These are phyloP conservation scores for Eucalyptus lansdowneana DNA, from an alignment of 345 rosid genomes.

Conservation along the genomic window DNA sequence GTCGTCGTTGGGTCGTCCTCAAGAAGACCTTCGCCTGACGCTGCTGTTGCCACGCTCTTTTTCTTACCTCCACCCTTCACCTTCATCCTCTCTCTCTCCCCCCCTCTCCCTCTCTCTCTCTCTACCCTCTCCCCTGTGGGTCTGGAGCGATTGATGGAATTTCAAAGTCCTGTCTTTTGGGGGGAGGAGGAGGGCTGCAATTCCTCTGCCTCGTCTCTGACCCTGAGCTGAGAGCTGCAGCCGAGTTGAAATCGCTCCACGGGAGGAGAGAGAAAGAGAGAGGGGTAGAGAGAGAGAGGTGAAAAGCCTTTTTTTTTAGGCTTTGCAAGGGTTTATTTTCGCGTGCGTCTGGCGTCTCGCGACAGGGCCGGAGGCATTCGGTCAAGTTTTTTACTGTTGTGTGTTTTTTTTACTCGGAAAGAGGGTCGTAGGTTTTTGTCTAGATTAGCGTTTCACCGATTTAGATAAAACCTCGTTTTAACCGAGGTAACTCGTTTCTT, in stretches of 20 bases:
- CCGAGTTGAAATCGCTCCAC: not conserved
- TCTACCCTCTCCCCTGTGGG: not conserved
- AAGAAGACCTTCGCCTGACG: not conserved
- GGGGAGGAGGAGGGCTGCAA: not conserved
- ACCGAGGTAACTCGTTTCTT: not conserved
- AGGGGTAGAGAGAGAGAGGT: not conserved
- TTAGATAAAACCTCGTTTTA: not conserved
- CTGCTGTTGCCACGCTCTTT: not conserved
- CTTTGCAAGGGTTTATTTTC: not conserved
- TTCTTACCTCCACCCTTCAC: conserved; percentile 19
- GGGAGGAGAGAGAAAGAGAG: not conserved
- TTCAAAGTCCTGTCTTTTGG: not conserved
- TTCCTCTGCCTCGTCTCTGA: not conserved
- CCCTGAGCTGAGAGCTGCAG: not conserved
- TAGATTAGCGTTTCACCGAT: not conserved
- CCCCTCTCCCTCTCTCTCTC: not conserved
- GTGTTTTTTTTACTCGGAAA: not conserved
- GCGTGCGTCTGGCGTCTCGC: not conserved
- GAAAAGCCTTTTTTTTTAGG: too few species aligned
- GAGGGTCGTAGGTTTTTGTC: not conserved
- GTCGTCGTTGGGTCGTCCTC: not conserved
- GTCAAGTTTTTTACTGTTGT: not conserved
- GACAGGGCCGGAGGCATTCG: not conserved
- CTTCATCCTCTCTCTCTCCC: not conserved
- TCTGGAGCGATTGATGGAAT: not conserved